phyloP scores from a whole-genome alignment of 2,329 filamentous ascomycete species.

The Cordyceps militaris region DNA sequence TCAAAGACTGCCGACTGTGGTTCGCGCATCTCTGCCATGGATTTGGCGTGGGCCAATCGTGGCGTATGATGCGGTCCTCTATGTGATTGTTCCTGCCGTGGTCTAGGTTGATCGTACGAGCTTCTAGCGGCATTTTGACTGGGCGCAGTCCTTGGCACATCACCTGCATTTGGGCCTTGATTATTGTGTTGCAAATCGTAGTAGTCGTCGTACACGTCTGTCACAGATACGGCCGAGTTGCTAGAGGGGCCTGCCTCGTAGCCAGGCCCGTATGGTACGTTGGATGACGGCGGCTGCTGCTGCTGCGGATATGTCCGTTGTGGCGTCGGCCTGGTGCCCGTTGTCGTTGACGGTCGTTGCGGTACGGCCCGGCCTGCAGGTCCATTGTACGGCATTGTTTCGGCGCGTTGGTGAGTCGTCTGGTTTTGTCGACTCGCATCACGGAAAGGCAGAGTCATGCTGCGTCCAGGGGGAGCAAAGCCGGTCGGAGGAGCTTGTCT shows the following conservation, averaged over 20 bases:
- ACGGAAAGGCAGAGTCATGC: conserved; percentile 54
- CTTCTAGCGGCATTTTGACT: conserved; percentile 25
- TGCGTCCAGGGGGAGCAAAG: conserved; percentile 48
- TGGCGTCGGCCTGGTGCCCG: conserved; percentile 33
- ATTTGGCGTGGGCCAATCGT: conserved; percentile 54
- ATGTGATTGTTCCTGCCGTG: conserved; percentile 36
- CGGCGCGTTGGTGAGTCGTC: conserved; percentile 30
- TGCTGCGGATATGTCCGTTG: conserved; percentile 8
- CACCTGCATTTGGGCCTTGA: conserved; percentile 17
- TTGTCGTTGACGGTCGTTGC: conserved; percentile 49
- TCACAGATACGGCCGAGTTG: conserved; percentile 9
- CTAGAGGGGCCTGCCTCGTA: conserved; percentile 8
- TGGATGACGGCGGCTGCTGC: conserved; percentile 18
- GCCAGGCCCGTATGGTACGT: conserved; percentile 1
- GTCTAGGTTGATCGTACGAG: conserved; percentile 44
- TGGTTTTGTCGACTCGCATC: conserved; percentile 33
- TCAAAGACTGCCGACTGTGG: conserved; percentile 66
- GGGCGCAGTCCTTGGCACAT: not conserved
- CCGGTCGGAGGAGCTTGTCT: conserved; percentile 25
- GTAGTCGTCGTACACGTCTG: conserved; percentile 21
- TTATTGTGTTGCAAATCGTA: conserved; percentile 21
- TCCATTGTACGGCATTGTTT: conserved; percentile 40
- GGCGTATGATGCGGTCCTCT: conserved; percentile 43
- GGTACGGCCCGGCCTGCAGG: conserved; percentile 38
- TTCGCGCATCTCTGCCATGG: conserved; percentile 59